Evolutionary conservation across 225 moss, liverwort and hornwort genomes (phyloP), one percentile per base, ranked within the genome.

Genomic region (Pseudoscleropodium purum): DNA sequence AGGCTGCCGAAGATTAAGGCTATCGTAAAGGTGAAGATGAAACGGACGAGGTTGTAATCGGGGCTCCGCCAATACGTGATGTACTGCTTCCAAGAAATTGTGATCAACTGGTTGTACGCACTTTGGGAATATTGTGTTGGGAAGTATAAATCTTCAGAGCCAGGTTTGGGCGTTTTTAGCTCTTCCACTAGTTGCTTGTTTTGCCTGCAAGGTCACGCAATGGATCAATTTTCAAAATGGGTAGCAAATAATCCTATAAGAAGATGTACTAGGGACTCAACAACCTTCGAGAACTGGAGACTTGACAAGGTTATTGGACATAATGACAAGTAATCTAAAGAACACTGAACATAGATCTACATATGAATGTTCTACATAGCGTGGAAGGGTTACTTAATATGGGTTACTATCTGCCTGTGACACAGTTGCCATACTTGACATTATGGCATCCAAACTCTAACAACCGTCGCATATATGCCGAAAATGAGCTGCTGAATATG

Each of bases 1-100:
- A 95, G 60, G 79, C 89, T 92, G 84, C 95, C 95, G 17, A 95
- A 86, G 47, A 95, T 90, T 12, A 94, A 13, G 20, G 93, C 81
- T 29, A 76, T 69, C 23, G 91, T 6, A 6, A 93, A 0, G 31
- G 95, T 90, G 90, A 95, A 95, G 90, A 64, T 57, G 77, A 51
- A 82, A 52, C 95, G 93, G 79, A 91, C 93, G 72, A 92, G 84
- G 88, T 94, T 95, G 87, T 95, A 95, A 80, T 84, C 90, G 30
- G 95, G 93, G 70, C 93, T 95, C 16, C 95, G 93, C 95, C 95
- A 95, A 67, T 95, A 93, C 3, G 95, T 93, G 66, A 93, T 87
- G 84, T 81, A 77, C 79, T 95, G 95, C 88, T 95, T 95, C 95
- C 95, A 95, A 20, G 91, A 74, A 52, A 93, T 92, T 33, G 87